A percentile compares a stretch with the other conserved stretches of the same genome.
Conservation (phyloP, 345 rosid species). For the Litchi chinensis region DNA sequence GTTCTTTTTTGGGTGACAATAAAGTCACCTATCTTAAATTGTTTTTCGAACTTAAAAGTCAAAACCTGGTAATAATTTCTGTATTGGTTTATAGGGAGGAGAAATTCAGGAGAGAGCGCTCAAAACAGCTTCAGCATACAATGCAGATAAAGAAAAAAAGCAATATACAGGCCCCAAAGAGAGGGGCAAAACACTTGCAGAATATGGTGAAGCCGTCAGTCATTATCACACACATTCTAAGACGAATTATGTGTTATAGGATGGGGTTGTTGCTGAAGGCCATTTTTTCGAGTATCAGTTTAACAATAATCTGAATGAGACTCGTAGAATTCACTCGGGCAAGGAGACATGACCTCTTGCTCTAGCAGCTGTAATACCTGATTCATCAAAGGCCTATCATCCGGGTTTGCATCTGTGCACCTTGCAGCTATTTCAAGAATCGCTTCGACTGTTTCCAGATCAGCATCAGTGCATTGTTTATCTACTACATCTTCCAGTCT, state of each 20-base stretch:
- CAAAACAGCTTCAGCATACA: not conserved
- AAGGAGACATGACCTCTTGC: constrained; percentile 92
- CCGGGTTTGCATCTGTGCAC: constrained; percentile 83
- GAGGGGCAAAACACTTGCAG: constrained; percentile 15
- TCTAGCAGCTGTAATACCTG: constrained; percentile 85
- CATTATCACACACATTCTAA: constrained; percentile 10
- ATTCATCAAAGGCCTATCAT: constrained; percentile 84
- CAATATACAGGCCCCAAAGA: constrained; percentile 30
- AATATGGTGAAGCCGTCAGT: not conserved
- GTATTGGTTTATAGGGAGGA: no score
- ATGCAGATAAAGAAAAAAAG: not conserved
- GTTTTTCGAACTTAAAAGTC: not conserved
- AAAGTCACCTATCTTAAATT: no score
- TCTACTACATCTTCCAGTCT: constrained; percentile 74
- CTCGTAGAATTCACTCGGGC: constrained; percentile 82
- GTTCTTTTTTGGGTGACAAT: no score
- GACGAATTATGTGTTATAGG: not conserved
- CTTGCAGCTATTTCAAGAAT: constrained; percentile 76
- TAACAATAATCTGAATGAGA: constrained; percentile 83
- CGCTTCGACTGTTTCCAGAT: constrained; percentile 74
- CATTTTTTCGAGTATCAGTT: not conserved
- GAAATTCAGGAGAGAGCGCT: no score
- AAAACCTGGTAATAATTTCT: no score
- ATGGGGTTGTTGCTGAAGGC: not conserved
- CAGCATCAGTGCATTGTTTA: constrained; percentile 57